These are phyloP conservation scores for Nicotiana tabacum DNA, from an alignment of 257 asterid species.

Conservation along the genomic window DNA sequence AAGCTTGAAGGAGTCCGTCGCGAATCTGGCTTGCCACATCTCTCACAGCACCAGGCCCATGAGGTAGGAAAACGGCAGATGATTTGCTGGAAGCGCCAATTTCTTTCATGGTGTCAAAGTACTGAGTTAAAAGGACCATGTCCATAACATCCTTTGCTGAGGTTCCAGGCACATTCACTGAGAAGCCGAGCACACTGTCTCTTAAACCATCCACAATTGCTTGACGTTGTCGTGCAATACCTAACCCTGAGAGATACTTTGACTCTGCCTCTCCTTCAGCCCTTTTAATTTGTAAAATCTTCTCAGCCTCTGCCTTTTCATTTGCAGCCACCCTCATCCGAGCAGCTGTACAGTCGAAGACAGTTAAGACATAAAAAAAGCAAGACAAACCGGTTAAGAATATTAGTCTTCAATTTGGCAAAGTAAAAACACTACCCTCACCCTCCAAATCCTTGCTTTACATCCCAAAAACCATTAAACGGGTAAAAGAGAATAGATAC, in stretches of 20 bases:
- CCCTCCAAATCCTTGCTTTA: too few relatives aligned
- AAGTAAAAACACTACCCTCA: too few relatives aligned
- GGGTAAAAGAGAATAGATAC: neutral
- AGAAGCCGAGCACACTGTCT: slow-evolving; percentile 27
- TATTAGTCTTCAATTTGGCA: too few relatives aligned
- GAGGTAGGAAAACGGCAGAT: slow-evolving; percentile 27
- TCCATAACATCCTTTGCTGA: slow-evolving; percentile 32
- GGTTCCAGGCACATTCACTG: slow-evolving; percentile 29
- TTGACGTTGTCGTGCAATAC: slow-evolving; percentile 31
- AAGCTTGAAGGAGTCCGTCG: slow-evolving; percentile 28
- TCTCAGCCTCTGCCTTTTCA: slow-evolving; percentile 25
- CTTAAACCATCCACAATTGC: slow-evolving; percentile 31
- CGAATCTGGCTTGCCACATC: slow-evolving; percentile 31
- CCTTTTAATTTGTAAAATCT: slow-evolving; percentile 23
- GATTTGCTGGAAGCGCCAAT: slow-evolving; percentile 27
- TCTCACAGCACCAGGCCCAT: slow-evolving; percentile 28
- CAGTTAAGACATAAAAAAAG: too few relatives aligned
- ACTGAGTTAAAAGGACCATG: slow-evolving; percentile 28
- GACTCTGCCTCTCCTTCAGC: slow-evolving; percentile 31
- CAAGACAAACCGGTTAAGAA: too few relatives aligned
- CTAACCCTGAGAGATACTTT: slow-evolving; percentile 23
- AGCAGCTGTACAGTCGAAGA: slow-evolving; percentile 10
- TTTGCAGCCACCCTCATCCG: slow-evolving; percentile 18
- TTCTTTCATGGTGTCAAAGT: slow-evolving; percentile 32
- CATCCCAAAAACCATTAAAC: neutral